Conservation (phyloP, 2,329 filamentous ascomycete genomes). For the Epichloe gansuensis region DNA sequence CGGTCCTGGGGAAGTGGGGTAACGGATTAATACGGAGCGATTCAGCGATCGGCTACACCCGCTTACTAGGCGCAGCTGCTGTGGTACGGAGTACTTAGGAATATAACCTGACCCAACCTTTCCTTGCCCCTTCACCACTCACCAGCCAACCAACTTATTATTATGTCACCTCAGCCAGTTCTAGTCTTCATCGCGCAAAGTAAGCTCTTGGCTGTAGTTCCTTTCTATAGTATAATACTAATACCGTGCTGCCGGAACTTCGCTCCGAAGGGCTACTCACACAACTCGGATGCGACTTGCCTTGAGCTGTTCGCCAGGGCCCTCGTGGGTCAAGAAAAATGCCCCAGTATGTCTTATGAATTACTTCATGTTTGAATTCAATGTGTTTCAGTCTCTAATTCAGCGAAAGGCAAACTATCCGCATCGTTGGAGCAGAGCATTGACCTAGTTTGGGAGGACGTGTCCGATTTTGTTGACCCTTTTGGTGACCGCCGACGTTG, state of each 20-base stretch:
- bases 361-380: neutral
- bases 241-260: conserved; percentile 6
- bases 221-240: conserved; percentile 3
- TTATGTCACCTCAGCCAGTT: conserved; percentile 8
- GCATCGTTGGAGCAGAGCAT: conserved; percentile 2
- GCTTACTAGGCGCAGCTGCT: too few species aligned
- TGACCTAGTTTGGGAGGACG: conserved; percentile 7
- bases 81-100: too few species aligned
- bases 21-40: too few species aligned
- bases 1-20: too few species aligned
- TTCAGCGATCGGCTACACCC: too few species aligned
- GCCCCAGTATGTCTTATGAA: conserved; percentile 6
- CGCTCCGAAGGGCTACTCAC: conserved; percentile 6
- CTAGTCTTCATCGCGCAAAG: conserved; percentile 7
- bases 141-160: conserved; percentile 1
- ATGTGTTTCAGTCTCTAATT: neutral
- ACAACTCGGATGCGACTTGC: conserved; percentile 5
- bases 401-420: neutral
- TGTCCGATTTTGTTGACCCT: conserved; percentile 12
- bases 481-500: conserved; percentile 11
- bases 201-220: conserved; percentile 4
- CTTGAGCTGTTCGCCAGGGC: conserved; percentile 7
- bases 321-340: conserved; percentile 6
- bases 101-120: too few species aligned
- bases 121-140: neutral